Conservation (phyloP, 345 rosid species). For the Populus deltoides region DNA sequence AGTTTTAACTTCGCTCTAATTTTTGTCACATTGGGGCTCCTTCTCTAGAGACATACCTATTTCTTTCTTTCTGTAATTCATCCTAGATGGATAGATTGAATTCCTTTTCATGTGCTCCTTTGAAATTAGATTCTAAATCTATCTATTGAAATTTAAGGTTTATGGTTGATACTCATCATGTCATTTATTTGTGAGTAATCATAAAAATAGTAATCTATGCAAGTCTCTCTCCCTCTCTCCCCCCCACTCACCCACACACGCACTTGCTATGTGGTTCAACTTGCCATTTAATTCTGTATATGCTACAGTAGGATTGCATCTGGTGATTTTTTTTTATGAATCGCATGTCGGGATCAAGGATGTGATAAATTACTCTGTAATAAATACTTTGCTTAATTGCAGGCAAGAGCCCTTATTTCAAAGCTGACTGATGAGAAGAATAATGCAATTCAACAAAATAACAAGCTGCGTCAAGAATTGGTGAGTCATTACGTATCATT, state of each 20-base stretch:
- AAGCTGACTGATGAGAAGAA: slow-evolving; percentile 65
- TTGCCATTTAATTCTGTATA: neutral
- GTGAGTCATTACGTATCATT: slow-evolving; percentile 31
- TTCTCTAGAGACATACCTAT: neutral
- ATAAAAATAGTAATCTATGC: neutral
- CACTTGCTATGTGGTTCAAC: neutral
- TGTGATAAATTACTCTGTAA: neutral
- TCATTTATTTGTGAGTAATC: neutral
- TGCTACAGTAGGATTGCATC: neutral
- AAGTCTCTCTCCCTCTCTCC: neutral
- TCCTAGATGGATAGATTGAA: neutral
- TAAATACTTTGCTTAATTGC: slow-evolving; percentile 21
- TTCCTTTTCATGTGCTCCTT: neutral
- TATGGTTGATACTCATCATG: neutral
- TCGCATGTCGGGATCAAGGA: neutral
- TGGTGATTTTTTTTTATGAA: neutral
- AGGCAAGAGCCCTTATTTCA: slow-evolving; percentile 51
- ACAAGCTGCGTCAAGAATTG: slow-evolving; percentile 63
- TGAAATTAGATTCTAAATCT: neutral
- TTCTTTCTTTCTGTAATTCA: neutral
- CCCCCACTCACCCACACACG: neutral
- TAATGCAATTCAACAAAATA: slow-evolving; percentile 52
- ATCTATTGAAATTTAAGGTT: neutral
- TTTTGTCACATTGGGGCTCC: neutral
- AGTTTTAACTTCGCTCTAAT: neutral